phyloP scores from a whole-genome alignment of 441 rosid genomes.

The Isatis lusitanica region DNA sequence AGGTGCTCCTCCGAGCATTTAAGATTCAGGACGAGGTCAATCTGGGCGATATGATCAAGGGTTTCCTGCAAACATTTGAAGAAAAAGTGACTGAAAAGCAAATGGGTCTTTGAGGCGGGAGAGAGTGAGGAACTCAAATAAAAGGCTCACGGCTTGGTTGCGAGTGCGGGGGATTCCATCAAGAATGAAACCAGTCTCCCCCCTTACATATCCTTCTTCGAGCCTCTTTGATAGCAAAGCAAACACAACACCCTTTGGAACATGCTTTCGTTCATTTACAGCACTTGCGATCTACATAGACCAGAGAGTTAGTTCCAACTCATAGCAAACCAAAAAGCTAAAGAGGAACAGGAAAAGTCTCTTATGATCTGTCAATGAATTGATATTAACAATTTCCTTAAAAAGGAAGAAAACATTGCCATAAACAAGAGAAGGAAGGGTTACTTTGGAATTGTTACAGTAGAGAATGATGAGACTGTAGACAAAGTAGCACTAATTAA shows the following conservation, averaged over 20 bases:
- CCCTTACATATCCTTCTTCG: slow-evolving; percentile 70
- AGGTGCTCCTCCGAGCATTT: slow-evolving; percentile 50
- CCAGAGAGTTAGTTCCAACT: neutral
- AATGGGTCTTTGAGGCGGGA: neutral
- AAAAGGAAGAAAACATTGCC: neutral
- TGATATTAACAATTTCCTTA: neutral
- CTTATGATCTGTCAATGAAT: neutral
- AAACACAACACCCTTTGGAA: slow-evolving; percentile 72
- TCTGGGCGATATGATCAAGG: slow-evolving; percentile 73
- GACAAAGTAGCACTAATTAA: neutral
- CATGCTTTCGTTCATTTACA: slow-evolving; percentile 77
- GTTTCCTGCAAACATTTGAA: slow-evolving; percentile 58
- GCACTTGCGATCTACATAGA: slow-evolving; percentile 62
- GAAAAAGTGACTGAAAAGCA: neutral
- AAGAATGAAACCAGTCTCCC: slow-evolving; percentile 86
- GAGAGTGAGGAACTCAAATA: neutral
- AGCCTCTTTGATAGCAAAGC: slow-evolving; percentile 80
- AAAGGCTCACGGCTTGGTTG: slow-evolving; percentile 63
- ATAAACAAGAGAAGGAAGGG: too few species aligned
- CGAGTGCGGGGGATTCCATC: slow-evolving; percentile 88
- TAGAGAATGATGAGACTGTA: too few species aligned
- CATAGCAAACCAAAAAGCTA: too few species aligned
- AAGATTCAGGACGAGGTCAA: slow-evolving; percentile 83
- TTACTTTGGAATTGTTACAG: too few species aligned
- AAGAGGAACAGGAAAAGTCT: neutral